These are phyloP conservation scores for Wickerhamiella kurtzmanii DNA, from an alignment of 805 yeast genomes.

Conservation along the genomic window DNA sequence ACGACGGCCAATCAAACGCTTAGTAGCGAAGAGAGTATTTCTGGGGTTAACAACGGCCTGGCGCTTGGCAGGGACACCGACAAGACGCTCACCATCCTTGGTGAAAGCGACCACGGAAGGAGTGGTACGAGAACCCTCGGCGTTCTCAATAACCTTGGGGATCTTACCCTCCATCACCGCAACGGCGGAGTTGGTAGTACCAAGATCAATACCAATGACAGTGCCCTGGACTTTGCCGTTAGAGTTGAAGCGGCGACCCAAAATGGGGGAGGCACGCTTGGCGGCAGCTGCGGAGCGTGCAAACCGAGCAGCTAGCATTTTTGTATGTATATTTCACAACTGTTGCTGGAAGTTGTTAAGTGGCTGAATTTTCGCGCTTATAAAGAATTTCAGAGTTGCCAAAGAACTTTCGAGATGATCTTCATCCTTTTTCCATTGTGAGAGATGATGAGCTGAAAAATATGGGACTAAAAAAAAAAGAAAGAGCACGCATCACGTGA, in stretches of 20 bases:
- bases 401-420: background rate
- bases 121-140: slow-evolving; percentile 68
- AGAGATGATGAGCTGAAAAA: background rate
- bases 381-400: background rate
- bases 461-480: too few species aligned
- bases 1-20: slow-evolving; percentile 88
- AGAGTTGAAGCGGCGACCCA: slow-evolving; percentile 34
- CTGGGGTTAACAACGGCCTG: slow-evolving; percentile 92
- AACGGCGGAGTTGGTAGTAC: slow-evolving; percentile 84
- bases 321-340: slow-evolving; percentile 8
- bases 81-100: slow-evolving; percentile 78
- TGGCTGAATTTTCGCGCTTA: background rate
- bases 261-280: slow-evolving; percentile 6
- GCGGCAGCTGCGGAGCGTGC: slow-evolving; percentile 25
- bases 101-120: slow-evolving; percentile 94
- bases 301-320: slow-evolving; percentile 30
- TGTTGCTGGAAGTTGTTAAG: slow-evolving; percentile 4
- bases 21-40: slow-evolving; percentile 88
- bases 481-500: too few species aligned
- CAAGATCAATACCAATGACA: slow-evolving; percentile 76
- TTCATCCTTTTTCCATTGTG: background rate
- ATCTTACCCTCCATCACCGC: slow-evolving; percentile 68
- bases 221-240: slow-evolving; percentile 37
- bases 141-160: slow-evolving; percentile 68
- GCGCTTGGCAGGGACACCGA: slow-evolving; percentile 91